Base-by-base conservation (phyloP, 106 monocot genomes). In the Dioscorea alata region DNA sequence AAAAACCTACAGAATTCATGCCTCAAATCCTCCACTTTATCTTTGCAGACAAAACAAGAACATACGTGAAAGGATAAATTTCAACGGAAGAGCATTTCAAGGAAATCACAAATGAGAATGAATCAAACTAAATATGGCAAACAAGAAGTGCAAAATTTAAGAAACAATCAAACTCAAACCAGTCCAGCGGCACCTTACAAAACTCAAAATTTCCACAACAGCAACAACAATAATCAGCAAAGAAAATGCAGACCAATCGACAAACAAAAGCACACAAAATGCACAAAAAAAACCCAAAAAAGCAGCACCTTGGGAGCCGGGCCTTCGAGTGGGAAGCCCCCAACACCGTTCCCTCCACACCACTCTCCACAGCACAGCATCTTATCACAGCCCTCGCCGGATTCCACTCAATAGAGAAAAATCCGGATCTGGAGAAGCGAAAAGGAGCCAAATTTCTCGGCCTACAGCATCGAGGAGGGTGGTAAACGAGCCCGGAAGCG, bases 401-500 rank as follows among this genome's bases (percentile, higher is more conserved):
- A 56, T n/a, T 72, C 67, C 68, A 23, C 66, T 57, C 74, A 19
- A 42, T n/a, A 52, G 53, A 65, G 28, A 49, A 51, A 58, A 28
- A 68, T 59, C 62, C 61, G 51, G 76, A 71, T 61, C 34, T 23
- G 15, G 53, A 70, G 67, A 70, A 12, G 12, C 61, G 24, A 17
- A 12, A 50, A 60, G 49, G 60, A 15, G 63, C 59, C 49, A 53
- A 34, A 64, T 51, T 73, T 61, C 75, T 69, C 59, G 17, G 65
- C 8, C 74, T 69, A 61, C 78, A 28, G 66, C 59, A 73, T 4
- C 66, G 52, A 31, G 60, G 14, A 33, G 71, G 35, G 23, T 79
- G 79, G 31, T 78, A 75, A 12, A 80, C 65, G 66, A 81, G 34
- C 69, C 86, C 78, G 14, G 72, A 17, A 21, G 80, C 70, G 53